Base-by-base conservation (phyloP, 495 filamentous ascomycete genomes). In the Emericellopsis terricola region DNA sequence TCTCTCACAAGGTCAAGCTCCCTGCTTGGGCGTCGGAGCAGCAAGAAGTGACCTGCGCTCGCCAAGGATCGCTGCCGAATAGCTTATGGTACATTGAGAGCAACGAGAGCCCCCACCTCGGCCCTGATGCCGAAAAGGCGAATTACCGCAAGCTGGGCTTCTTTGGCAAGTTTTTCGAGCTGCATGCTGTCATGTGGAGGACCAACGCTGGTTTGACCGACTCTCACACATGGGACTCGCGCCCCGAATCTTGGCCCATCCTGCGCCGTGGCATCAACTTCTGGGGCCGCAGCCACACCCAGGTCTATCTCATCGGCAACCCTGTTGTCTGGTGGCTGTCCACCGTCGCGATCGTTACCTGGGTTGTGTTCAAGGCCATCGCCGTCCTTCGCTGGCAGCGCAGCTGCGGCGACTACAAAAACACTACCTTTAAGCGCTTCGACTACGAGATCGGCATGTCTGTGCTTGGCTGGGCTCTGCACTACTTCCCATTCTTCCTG, bases 141-240 rank as follows among this genome's bases (percentile, higher is more conserved):
- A 97, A 94, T 52, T 97, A 97, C 51, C 67, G 70, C 38, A 78
- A 93, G 44, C 89, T 89, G 14, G 89, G 89, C 10, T 96, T 97
- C 66, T 69, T 96, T 36, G 91, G 86, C 36, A 97, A 96, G 50
- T 97, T 97, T 62, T 94, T 82, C 81, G 89, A 97, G 58, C 64
- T 97, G n/a, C 86, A 97, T 53, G 84, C 83, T 55, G 91, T 97
- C 26, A 97, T 97, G 89, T 97, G 89, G 89, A 81, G 69, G 40
- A 96, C 91, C 10, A 97, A 97, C 48, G 89, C 89, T 20, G 91
- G 89, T 19, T 71, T 97, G 36, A 81, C 91, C 19, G 89, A 96
- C 50, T 92, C 84, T 26, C 89, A 97, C 48, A 81, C 85, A 32
- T 97, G 89, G 89, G 89, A 97, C 53, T 96, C 89, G 30, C 78